phyloP scores from a whole-genome alignment of 2,329 filamentous ascomycete genomes.

The Fusarium sp. region DNA sequence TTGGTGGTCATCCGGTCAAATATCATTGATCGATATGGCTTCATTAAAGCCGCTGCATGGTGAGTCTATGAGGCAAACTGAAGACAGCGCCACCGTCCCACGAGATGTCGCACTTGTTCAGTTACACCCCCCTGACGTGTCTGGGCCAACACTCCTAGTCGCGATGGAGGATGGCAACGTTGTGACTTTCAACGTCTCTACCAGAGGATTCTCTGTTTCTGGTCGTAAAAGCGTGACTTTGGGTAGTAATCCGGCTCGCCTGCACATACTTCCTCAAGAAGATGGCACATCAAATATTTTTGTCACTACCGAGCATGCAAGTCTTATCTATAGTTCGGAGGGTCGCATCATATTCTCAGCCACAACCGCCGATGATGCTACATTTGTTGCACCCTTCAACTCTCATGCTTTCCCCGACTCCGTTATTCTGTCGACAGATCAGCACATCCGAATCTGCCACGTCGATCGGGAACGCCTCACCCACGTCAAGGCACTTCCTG shows the following conservation, averaged over 20 bases:
- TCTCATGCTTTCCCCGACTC: constrained; percentile 82
- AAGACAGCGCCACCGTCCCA: constrained; percentile 81
- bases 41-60: constrained; percentile 74
- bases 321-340: constrained; percentile 89
- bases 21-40: constrained; percentile 77
- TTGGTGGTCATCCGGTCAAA: constrained; percentile 85
- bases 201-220: constrained; percentile 70
- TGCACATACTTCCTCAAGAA: constrained; percentile 79
- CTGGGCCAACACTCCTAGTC: constrained; percentile 81
- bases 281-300: constrained; percentile 83
- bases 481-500: constrained; percentile 82
- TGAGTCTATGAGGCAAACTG: constrained; percentile 67
- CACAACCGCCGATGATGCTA: constrained; percentile 88
- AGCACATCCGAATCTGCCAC: constrained; percentile 80
- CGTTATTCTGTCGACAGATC: constrained; percentile 81
- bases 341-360: constrained; percentile 92
- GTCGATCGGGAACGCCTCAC: constrained; percentile 89
- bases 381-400: constrained; percentile 84
- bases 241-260: constrained; percentile 84
- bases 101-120: constrained; percentile 84
- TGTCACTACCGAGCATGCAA: constrained; percentile 93
- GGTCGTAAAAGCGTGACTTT: constrained; percentile 84
- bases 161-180: constrained; percentile 94
- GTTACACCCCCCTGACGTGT: constrained; percentile 70
- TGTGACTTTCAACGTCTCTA: constrained; percentile 80